Base-by-base conservation (phyloP, 1,284 basidiomycete genomes). In the Porogramme epimiltina region DNA sequence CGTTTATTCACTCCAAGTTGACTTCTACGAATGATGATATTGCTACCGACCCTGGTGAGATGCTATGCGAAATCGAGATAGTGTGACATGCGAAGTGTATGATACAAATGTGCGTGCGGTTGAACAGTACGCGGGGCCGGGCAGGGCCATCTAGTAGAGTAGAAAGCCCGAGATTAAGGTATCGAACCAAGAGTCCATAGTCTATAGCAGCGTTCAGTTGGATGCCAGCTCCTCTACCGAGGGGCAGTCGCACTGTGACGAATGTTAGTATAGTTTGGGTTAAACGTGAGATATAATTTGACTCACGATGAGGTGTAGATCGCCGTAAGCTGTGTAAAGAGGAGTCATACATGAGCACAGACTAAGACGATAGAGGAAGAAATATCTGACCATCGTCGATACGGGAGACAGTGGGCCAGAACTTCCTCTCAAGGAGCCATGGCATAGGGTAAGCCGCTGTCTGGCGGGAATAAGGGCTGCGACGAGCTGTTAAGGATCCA, bases 351-450 rank as follows among this genome's bases (percentile, higher is more conserved):
- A 50, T 49, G 22, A 56, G 42, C 15, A 43, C 44, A 10, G 37
- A 26, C 2, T 24, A 47, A 33, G 13, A 13, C 18, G 18, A n/a
- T 19, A 10, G 5, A 37, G 26, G 10, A 46, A 40, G 28, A 25
- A 19, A 13, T 65, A 92, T 89, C 28, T 31, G 28, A 31, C 28
- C 89, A 75, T 98, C 95, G 66, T 97, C 94, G 47, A 98, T 81
- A 49, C 95, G 81, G 11, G 89, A 88, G 42, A 95, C 91, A 9
- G 88, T 82, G 2, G 95, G 93, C 95, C 95, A 97, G 74, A 97
- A 95, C 73, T 98, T 98, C 76, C 82, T 89, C 69, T 89, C 85
- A 46, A 77, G 76, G 40, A 98, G 77, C 75, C 82, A 89, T 24
- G 85, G 77, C 56, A 92, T 70, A 33, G 95, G 94, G 70, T 91